Evolutionary conservation across 352 stramenopile genomes (phyloP), one percentile per base, ranked within the genome.

Genomic region (Phytophthora colocasiae): DNA sequence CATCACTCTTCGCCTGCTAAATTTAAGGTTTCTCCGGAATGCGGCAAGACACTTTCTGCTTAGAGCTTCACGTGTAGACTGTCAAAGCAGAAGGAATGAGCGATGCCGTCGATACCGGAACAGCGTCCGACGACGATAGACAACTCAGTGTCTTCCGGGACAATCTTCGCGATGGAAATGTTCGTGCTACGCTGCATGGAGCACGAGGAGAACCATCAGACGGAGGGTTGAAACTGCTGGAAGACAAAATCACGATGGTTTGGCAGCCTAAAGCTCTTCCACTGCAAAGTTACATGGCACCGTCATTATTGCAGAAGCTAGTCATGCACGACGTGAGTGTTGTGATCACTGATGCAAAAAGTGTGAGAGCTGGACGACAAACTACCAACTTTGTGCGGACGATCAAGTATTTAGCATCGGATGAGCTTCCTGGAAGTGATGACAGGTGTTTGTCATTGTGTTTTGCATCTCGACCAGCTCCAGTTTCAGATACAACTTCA

Each of bases 351-450:
- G 77, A 89, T n/a, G 80, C 92, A 5, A 72, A 71, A 44, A 83
- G 74, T 34, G 80, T 96, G 38, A 75, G 85, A 12, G 78, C 80
- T 6, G 87, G 87, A 11, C 77, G 85, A 0, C 87, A 96, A 52
- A 93, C 81, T 12, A 88, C 81, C 6, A 96, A 91, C 27, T 86
- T 96, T 49, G 77, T 94, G 40, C 79, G 87, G 41, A 96, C 87
- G 3, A 89, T 91, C 62, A 96, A 96, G 66, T 96, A 92, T 55
- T 46, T 96, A 15, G 51, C 63, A 6, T 55, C 67, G 3, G 66
- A 81, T 0, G 66, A 76, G 8, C 63, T 93, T 10, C 77, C 84
- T 0, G 59, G 58, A 5, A 93, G 65, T 49, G 87, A 95, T 60
- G 81, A 90, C n/a, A 76, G 58, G 7, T 92, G 87, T 43, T 68